phyloP scores from a whole-genome alignment of 2,329 filamentous ascomycete species.

The Trichoderma lentiforme region DNA sequence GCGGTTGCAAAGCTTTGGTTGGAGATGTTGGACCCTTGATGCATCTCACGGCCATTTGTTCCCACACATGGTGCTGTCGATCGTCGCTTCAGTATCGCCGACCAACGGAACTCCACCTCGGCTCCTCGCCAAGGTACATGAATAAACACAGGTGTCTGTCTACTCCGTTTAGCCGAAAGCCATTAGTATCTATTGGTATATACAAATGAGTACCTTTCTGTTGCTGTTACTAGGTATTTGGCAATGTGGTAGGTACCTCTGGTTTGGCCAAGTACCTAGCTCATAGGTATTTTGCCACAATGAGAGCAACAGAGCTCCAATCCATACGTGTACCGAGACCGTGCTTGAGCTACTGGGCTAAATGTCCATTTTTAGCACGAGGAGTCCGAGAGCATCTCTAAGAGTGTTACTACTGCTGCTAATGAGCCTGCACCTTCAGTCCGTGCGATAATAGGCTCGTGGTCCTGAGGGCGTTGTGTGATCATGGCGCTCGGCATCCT shows the following conservation, averaged over 20 bases:
- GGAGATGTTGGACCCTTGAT: conserved; percentile 14
- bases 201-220: not conserved
- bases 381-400: not conserved
- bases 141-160: not conserved
- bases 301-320: not conserved
- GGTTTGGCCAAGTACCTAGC: not conserved
- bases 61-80: conserved; percentile 12
- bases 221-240: not conserved
- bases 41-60: conserved; percentile 4
- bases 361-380: not conserved
- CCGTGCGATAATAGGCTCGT: not conserved
- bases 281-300: not conserved
- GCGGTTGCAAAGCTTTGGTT: not conserved
- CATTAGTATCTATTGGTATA: not conserved
- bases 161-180: not conserved
- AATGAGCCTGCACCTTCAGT: not conserved
- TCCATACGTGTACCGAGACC: not conserved
- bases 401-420: not conserved
- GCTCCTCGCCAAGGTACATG: not conserved
- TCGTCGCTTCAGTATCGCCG: conserved; percentile 6
- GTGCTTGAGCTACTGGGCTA: not conserved
- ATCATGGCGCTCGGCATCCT: not conserved
- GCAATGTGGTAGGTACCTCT: not conserved
- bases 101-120: conserved; percentile 8
- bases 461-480: not conserved